phyloP scores from a whole-genome alignment of 495 filamentous ascomycete species.

The Neurospora sp. region DNA sequence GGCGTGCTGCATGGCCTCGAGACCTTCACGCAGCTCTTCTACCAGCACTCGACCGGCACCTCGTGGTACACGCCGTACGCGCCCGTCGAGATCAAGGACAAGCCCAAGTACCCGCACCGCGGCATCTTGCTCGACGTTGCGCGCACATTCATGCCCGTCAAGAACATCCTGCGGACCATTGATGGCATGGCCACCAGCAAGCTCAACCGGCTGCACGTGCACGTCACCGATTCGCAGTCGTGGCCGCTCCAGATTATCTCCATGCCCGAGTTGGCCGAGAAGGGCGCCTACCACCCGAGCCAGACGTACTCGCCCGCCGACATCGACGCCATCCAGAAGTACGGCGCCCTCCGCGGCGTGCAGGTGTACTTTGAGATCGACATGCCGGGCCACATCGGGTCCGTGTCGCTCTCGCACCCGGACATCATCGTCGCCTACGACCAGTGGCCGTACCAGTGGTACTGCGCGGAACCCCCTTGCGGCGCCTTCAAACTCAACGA shows the following conservation, averaged over 20 bases:
- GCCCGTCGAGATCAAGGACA: conserved; percentile 55
- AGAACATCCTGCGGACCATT: conserved; percentile 57
- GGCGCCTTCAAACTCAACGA: conserved; percentile 67
- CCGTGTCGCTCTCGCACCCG: conserved; percentile 53
- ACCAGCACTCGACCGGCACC: conserved; percentile 43
- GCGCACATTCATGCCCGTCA: conserved; percentile 52
- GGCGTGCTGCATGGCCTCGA: conserved; percentile 59
- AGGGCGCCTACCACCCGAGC: conserved; percentile 55
- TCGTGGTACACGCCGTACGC: conserved; percentile 55
- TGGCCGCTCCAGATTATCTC: conserved; percentile 73
- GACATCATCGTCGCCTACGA: conserved; percentile 66
- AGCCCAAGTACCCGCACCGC: conserved; percentile 58
- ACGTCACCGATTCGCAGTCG: conserved; percentile 72
- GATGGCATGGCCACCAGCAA: conserved; percentile 67
- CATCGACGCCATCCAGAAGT: conserved; percentile 52
- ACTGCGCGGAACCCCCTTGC: conserved; percentile 65
- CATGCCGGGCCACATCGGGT: conserved; percentile 68
- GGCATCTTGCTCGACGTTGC: conserved; percentile 67
- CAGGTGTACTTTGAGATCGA: conserved; percentile 71
- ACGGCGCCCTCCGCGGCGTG: conserved; percentile 56
- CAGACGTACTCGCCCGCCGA: conserved; percentile 55
- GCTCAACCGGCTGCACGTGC: conserved; percentile 68
- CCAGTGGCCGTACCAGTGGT: conserved; percentile 54
- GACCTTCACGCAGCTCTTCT: conserved; percentile 70
- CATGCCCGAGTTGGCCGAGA: conserved; percentile 54